Percentiles rank a stretch among this genome's conserved stretches.
Conservation (phyloP, 768 basidiomycete species). For the Hericium rajendrae region DNA sequence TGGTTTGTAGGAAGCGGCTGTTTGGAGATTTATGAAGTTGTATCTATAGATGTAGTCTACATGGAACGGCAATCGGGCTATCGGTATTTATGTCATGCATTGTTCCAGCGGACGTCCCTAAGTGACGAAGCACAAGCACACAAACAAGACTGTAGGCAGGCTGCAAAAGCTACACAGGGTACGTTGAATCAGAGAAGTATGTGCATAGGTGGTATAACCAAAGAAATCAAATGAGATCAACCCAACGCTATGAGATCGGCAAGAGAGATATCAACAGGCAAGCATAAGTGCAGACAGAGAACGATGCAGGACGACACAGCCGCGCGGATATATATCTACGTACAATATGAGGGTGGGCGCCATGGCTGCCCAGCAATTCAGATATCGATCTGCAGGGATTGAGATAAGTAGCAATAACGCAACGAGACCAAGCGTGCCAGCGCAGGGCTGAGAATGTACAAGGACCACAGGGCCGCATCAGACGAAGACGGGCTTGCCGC, state of each 20-base stretch:
- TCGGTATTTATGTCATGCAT: too few species aligned
- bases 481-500: not conserved
- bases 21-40: slow-evolving; percentile 43
- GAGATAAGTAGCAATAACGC: not conserved
- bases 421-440: not conserved
- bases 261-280: not conserved
- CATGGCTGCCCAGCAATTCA: too few species aligned
- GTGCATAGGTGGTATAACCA: not conserved
- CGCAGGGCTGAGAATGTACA: not conserved
- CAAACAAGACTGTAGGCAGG: too few species aligned
- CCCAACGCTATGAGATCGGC: not conserved
- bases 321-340: too few species aligned
- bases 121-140: too few species aligned
- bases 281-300: not conserved
- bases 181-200: not conserved
- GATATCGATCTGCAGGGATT: too few species aligned
- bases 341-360: too few species aligned
- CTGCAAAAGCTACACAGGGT: not conserved
- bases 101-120: too few species aligned
- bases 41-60: not conserved
- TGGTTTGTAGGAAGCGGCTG: slow-evolving; percentile 42
- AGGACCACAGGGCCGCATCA: too few species aligned
- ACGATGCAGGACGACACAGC: not conserved
- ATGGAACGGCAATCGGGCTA: not conserved
- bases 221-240: not conserved